A percentile compares a stretch with the other conserved stretches of the same genome.
Evolutionary conservation across 169 alveolate genomes (phyloP).

Genomic region (Plasmodium reichenowi): DNA sequence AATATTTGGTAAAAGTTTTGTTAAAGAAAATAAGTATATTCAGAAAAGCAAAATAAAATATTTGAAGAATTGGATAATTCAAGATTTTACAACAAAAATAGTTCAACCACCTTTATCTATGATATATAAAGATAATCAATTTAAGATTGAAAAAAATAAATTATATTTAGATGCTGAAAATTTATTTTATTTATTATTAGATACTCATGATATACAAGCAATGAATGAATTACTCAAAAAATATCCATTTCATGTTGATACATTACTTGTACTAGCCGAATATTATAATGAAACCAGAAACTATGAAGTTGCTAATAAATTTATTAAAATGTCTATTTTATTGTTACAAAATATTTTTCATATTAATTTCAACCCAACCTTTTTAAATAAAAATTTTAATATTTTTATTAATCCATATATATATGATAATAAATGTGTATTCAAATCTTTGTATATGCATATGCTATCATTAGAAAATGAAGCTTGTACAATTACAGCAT

Average conservation of each 20-base stretch:
- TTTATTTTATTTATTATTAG: conserved; percentile 33
- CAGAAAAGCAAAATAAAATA: conserved; percentile 45
- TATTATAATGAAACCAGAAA: conserved; percentile 42
- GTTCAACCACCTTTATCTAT: conserved; percentile 29
- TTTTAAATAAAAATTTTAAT: conserved; percentile 8
- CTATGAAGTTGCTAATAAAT: conserved; percentile 44
- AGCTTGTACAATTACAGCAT: conserved; percentile 38
- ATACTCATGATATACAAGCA: conserved; percentile 41
- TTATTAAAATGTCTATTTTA: conserved; percentile 25
- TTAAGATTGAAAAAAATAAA: conserved; percentile 33
- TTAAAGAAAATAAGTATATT: conserved; percentile 40
- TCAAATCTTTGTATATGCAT: conserved; percentile 55
- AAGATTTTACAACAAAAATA: conserved; percentile 32
- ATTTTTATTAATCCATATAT: conserved; percentile 31
- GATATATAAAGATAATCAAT: conserved; percentile 19
- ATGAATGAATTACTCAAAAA: conserved; percentile 31
- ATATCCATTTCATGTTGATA: conserved; percentile 50
- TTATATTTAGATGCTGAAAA: conserved; percentile 58
- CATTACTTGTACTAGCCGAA: conserved; percentile 34
- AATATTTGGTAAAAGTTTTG: conserved; percentile 59
- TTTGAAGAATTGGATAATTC: conserved; percentile 64
- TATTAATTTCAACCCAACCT: conserved; percentile 23
- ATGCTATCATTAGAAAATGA: conserved; percentile 57
- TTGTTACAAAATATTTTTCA: conserved; percentile 54
- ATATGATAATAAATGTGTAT: conserved; percentile 36